A percentile compares a stretch with the other conserved stretches of the same genome.
These are phyloP conservation scores for Corinectria fuckeliana DNA, from an alignment of 2,329 filamentous ascomycete genomes.

Conservation along the genomic window DNA sequence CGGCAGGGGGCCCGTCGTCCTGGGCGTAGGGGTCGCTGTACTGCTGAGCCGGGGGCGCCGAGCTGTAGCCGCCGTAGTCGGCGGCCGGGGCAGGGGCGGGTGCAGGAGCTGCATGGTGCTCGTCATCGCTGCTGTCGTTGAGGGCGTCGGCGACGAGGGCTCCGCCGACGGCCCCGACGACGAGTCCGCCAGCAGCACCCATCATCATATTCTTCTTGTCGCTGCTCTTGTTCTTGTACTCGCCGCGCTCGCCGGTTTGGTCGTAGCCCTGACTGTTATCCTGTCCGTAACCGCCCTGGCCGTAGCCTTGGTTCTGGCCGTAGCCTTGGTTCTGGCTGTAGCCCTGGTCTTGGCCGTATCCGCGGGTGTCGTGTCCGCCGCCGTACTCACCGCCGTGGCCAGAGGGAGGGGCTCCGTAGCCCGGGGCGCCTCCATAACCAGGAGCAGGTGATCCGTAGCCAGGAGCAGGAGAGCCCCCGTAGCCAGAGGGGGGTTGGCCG, in stretches of 20 bases:
- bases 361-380: slow-evolving; percentile 15
- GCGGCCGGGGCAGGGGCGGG: slow-evolving; percentile 14
- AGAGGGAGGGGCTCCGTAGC: slow-evolving; percentile 26
- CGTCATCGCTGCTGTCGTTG: slow-evolving; percentile 35
- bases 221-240: slow-evolving; percentile 47
- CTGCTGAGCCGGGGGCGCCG: slow-evolving; percentile 15
- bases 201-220: slow-evolving; percentile 62
- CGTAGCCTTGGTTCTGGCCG: slow-evolving; percentile 21
- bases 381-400: slow-evolving; percentile 7
- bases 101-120: slow-evolving; percentile 22
- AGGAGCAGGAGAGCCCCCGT: slow-evolving; percentile 10
- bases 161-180: slow-evolving; percentile 62
- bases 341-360: not conserved
- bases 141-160: slow-evolving; percentile 64
- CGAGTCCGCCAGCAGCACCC: slow-evolving; percentile 65
- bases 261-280: slow-evolving; percentile 12
- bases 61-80: slow-evolving; percentile 6
- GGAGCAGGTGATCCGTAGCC: slow-evolving; percentile 28
- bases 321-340: not conserved
- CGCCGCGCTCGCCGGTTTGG: slow-evolving; percentile 24
- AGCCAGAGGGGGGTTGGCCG: slow-evolving; percentile 10
- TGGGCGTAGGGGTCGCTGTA: slow-evolving; percentile 28
- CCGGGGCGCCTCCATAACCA: slow-evolving; percentile 10
- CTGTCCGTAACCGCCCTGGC: slow-evolving; percentile 16
- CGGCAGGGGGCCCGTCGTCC: slow-evolving; percentile 40